Conservation (phyloP, 2,329 filamentous ascomycete genomes). For the Rhynchosporium secalis region DNA sequence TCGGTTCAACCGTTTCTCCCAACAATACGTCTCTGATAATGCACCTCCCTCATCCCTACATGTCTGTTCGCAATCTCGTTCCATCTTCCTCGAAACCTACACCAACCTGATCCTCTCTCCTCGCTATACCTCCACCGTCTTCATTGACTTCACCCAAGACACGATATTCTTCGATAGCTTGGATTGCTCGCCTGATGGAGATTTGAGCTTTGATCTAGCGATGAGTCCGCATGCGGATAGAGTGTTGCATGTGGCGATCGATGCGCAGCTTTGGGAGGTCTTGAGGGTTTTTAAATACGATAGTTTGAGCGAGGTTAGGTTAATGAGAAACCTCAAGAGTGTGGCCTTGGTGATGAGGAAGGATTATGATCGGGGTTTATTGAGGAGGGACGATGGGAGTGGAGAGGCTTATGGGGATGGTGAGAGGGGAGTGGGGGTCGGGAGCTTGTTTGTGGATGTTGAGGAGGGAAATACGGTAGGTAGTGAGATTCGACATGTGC, state of each 20-base stretch:
- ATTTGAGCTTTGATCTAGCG: conserved; percentile 33
- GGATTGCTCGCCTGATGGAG: conserved; percentile 34
- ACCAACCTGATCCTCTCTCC: conserved; percentile 31
- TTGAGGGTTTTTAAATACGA: conserved; percentile 33
- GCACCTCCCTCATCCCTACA: conserved; percentile 27
- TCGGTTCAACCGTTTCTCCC: conserved; percentile 26
- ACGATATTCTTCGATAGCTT: conserved; percentile 36
- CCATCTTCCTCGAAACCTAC: conserved; percentile 30
- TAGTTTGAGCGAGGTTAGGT: conserved; percentile 29
- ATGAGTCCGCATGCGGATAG: conserved; percentile 27
- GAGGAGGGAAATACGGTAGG: conserved; percentile 24
- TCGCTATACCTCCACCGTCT: conserved; percentile 30
- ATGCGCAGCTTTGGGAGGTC: conserved; percentile 35
- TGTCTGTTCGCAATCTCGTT: conserved; percentile 31
- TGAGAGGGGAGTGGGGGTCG: conserved; percentile 17
- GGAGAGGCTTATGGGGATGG: conserved; percentile 10
- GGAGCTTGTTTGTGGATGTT: conserved; percentile 19
- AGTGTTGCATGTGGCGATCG: conserved; percentile 31
- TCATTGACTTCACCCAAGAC: conserved; percentile 32
- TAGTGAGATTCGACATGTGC: conserved; percentile 28
- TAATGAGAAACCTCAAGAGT: conserved; percentile 29
- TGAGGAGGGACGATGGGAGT: conserved; percentile 17
- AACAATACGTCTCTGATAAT: conserved; percentile 26
- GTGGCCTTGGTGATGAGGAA: conserved; percentile 33
- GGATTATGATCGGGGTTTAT: conserved; percentile 21